These are phyloP conservation scores for Gnomoniopsis smithogilvyi DNA, from an alignment of 2,329 filamentous ascomycete species.

Conservation along the genomic window DNA sequence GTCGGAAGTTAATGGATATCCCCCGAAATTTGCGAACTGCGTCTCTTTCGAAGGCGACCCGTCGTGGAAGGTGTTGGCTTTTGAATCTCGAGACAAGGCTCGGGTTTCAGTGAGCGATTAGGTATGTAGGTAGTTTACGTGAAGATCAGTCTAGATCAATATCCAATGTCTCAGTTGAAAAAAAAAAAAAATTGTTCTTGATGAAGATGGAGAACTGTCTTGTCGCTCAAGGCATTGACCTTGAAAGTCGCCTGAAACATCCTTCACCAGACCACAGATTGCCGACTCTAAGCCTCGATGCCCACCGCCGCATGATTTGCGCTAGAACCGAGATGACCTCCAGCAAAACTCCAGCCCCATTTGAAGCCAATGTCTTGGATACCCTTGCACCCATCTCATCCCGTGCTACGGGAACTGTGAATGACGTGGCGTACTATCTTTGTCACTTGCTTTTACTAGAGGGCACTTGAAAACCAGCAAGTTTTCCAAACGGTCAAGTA, in stretches of 20 bases:
- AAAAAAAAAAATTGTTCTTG: neutral
- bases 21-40: neutral
- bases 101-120: no score
- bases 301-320: neutral
- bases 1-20: neutral
- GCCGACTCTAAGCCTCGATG: neutral
- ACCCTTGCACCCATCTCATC: neutral
- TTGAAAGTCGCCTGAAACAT: neutral
- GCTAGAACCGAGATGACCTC: neutral
- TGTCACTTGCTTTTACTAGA: no score
- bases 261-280: neutral
- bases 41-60: neutral
- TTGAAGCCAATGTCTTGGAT: neutral
- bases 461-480: no score
- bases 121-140: no score
- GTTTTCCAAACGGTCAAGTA: no score
- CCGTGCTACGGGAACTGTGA: no score
- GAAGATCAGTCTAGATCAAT: no score
- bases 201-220: neutral
- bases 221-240: neutral
- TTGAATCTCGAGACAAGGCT: no score
- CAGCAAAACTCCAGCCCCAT: neutral
- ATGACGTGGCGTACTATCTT: no score
- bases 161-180: no score
- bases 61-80: no score